Conservation (phyloP, 306 rosid species). For the Trifolium dubium region DNA sequence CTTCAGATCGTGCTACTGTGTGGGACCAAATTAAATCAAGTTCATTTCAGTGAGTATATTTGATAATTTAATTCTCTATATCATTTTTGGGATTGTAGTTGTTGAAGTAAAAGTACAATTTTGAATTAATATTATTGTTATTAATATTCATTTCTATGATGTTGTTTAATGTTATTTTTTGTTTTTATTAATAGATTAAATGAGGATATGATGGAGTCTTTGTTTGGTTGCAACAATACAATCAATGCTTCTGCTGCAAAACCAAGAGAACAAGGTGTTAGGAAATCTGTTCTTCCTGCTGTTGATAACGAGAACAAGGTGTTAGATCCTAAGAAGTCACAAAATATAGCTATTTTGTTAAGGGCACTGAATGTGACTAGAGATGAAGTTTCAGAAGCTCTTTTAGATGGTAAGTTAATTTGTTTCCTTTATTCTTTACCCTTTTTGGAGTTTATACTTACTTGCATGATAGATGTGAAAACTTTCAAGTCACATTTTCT, state of each 20-base stretch:
- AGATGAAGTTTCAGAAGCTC: slow-evolving; percentile 95
- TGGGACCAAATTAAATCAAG: slow-evolving; percentile 99
- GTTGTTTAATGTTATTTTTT: slow-evolving; percentile 10
- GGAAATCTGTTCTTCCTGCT: slow-evolving; percentile 74
- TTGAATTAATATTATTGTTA: slow-evolving; percentile 11
- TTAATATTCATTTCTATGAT: background rate
- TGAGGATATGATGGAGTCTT: slow-evolving; percentile 98
- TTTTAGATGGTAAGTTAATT: slow-evolving; percentile 70
- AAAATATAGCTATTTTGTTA: slow-evolving; percentile 86
- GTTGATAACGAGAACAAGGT: slow-evolving; percentile 79
- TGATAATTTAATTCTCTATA: background rate
- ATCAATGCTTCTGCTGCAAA: slow-evolving; percentile 50
- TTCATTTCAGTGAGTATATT: slow-evolving; percentile 82
- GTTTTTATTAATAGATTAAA: slow-evolving; percentile 62
- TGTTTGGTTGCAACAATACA: slow-evolving; percentile 81
- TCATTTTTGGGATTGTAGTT: background rate
- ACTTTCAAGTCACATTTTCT: slow-evolving; percentile 20
- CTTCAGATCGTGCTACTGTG: slow-evolving; percentile 92
- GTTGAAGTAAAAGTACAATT: background rate
- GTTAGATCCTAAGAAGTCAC: slow-evolving; percentile 94
- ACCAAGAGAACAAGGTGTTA: slow-evolving; percentile 64
- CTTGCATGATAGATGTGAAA: slow-evolving; percentile 6
- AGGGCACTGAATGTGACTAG: slow-evolving; percentile 94
- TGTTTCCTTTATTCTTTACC: slow-evolving; percentile 29
- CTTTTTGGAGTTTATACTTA: slow-evolving; percentile 25